Evolutionary conservation across 805 yeast species (phyloP), one percentile per base, ranked within the genome.

Genomic region (Starmerella vaccinii): DNA sequence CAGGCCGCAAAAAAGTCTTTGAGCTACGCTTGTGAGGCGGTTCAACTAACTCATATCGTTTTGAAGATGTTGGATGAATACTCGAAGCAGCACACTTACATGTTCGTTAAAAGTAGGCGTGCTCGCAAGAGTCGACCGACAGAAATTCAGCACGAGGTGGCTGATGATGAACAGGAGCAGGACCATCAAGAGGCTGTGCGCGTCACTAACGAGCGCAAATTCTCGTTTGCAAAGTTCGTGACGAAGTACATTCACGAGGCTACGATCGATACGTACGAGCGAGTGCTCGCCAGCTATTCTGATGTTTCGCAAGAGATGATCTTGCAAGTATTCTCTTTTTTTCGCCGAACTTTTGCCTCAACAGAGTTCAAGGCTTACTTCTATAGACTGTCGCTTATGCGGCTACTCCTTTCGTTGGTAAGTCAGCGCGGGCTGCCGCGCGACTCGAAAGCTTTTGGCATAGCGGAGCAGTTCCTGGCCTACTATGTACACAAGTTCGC

Each of bases 331-430:
- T 62, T 92, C 8, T 70, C 82, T 0, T 90, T 77, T 61, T 79
- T 88, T 60, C 86, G 84, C 61, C 70, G 84, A 27, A 65, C 86
- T 1, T 78, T 87, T 57, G 80, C 82, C 44, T 72, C 78, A 44
- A 74, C 77, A 37, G 81, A 83, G 51, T 74, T 72, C 46, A 78
- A 80, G 38, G 69, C 80, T 0, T 66, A 76, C 30, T 64, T 84
- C 30, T 81, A 73, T 59, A 70, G 95, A 46, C 62, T 92, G 30
- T 96, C 89, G 62, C 78, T 92, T 61, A 75, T 90, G 74, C 63
- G 72, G 15, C 61, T 75, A 2, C 62, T 84, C 0, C 75, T 78
- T 59, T 70, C 75, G 24, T 68, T 83, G 6, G 68, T 78, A 12
- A 72, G 71, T 34, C 63, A 74, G 16, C 60, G 73, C 24, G 78